A percentile compares a stretch with the other conserved stretches of the same genome.
phyloP scores from a whole-genome alignment of 345 rosid genomes.

The Zanthoxylum bungeanum region DNA sequence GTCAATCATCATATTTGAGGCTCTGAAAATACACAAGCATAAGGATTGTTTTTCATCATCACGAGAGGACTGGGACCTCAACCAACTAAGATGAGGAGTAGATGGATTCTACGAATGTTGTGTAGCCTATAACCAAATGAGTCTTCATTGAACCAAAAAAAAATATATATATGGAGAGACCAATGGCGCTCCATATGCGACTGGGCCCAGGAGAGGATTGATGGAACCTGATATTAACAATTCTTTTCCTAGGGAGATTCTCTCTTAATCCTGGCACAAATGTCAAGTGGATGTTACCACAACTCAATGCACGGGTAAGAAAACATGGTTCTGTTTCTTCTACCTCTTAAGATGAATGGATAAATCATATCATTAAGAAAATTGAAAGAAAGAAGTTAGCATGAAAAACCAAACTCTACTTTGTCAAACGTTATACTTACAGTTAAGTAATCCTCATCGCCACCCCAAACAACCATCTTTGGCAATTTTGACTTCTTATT shows the following conservation, averaged over 20 bases:
- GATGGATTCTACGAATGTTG: neutral
- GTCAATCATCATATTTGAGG: neutral
- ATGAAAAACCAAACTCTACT: neutral
- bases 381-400: neutral
- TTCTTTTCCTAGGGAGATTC: neutral
- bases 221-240: neutral
- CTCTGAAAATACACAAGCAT: neutral
- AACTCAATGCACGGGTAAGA: neutral
- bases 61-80: neutral
- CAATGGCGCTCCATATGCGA: neutral
- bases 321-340: neutral
- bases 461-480: conserved; percentile 84
- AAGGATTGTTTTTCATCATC: neutral
- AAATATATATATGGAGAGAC: too few species aligned
- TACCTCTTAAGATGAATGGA: neutral
- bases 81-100: neutral
- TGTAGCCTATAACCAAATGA: neutral
- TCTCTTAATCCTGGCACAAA: neutral
- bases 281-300: neutral
- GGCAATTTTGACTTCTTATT: conserved; percentile 60
- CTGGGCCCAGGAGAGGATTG: too few species aligned
- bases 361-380: neutral
- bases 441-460: conserved; percentile 64
- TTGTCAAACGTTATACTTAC: conserved; percentile 38
- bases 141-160: neutral